Conservation (phyloP, 1,139 yeast genomes). For the Schwanniomyces etchellsii region DNA sequence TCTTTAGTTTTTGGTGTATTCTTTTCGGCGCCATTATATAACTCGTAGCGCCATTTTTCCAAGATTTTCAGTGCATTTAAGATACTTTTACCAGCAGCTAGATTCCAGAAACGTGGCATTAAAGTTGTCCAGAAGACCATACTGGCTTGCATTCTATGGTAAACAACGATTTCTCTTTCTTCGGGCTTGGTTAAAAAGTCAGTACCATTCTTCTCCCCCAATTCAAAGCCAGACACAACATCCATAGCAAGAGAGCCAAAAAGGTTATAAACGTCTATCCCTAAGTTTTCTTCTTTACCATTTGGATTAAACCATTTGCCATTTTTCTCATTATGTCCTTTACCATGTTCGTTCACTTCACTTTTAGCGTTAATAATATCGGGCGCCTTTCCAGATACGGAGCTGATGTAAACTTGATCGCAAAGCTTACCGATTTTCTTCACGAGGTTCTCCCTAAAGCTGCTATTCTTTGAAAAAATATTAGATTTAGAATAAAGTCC, state of each 20-base stretch:
- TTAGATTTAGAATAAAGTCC: constrained; percentile 46
- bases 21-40: constrained; percentile 33
- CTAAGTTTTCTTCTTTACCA: constrained; percentile 14
- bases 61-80: constrained; percentile 33
- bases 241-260: constrained; percentile 73
- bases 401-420: constrained; percentile 21
- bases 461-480: constrained; percentile 23
- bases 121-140: constrained; percentile 67
- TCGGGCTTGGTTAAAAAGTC: constrained; percentile 29
- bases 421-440: constrained; percentile 8
- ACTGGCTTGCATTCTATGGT: constrained; percentile 52
- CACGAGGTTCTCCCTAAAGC: constrained; percentile 19
- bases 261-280: constrained; percentile 53
- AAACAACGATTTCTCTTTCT: constrained; percentile 32
- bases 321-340: constrained; percentile 18
- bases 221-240: constrained; percentile 55
- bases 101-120: constrained; percentile 49
- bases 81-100: constrained; percentile 40
- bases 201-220: constrained; percentile 47
- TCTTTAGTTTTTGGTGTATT: constrained; percentile 12
- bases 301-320: constrained; percentile 26
- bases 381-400: constrained; percentile 29
- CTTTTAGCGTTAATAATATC: constrained; percentile 29
- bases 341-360: constrained; percentile 29
- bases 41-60: constrained; percentile 45